Evolutionary conservation across 2,329 filamentous ascomycete genomes (phyloP).

Genomic region (Tolypocladium ophioglossoides): DNA sequence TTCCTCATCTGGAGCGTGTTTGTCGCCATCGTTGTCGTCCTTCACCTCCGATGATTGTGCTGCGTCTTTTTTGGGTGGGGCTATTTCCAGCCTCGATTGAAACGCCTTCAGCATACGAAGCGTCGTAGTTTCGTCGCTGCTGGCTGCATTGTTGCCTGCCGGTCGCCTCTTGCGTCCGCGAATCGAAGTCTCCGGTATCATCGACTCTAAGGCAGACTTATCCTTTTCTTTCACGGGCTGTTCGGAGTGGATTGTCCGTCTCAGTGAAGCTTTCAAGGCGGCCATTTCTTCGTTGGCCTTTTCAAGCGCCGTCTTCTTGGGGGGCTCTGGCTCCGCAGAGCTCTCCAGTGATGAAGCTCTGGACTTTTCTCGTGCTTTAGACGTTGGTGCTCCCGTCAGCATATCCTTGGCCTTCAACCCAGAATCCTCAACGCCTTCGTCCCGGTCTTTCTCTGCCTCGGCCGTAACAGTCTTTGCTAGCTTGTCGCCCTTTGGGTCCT

Average conservation of each 20-base stretch:
- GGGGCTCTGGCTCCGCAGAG: constrained; percentile 16
- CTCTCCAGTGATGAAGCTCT: constrained; percentile 9
- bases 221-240: constrained; percentile 43
- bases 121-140: constrained; percentile 50
- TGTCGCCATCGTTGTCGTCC: constrained; percentile 13
- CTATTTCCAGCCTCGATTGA: constrained; percentile 60
- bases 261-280: constrained; percentile 72
- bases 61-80: constrained; percentile 28
- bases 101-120: constrained; percentile 70
- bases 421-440: not conserved
- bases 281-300: constrained; percentile 72
- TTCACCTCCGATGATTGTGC: constrained; percentile 27
- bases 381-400: not conserved
- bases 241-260: constrained; percentile 44
- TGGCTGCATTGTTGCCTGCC: constrained; percentile 39
- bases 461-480: constrained; percentile 12
- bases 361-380: not conserved
- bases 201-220: constrained; percentile 58
- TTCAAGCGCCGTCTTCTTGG: constrained; percentile 46
- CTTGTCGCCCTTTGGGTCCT: constrained; percentile 18
- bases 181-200: constrained; percentile 64
- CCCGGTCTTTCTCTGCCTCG: constrained; percentile 10
- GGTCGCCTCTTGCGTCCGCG: constrained; percentile 60
- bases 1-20: constrained; percentile 46
- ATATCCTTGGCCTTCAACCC: not conserved